phyloP scores from a whole-genome alignment of 1,139 yeast species.

The Zygotorulaspora mrakii region DNA sequence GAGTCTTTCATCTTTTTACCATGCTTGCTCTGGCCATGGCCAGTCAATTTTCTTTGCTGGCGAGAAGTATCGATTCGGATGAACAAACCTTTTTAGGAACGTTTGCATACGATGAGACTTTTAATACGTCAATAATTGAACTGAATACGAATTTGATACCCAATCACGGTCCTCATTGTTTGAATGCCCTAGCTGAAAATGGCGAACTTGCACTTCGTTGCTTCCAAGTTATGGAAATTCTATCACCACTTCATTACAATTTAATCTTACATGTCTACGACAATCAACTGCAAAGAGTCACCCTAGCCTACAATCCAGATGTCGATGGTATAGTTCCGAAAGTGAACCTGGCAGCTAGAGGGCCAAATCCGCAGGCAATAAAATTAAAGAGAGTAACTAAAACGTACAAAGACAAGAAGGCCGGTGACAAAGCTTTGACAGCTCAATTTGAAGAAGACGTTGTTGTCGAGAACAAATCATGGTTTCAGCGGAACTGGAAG shows the following conservation, averaged over 20 bases:
- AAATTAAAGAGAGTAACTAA: slow-evolving; percentile 31
- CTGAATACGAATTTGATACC: background rate
- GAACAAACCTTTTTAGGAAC: slow-evolving; percentile 10
- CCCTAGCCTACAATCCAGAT: slow-evolving; percentile 20
- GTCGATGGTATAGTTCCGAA: slow-evolving; percentile 18
- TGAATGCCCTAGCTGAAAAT: slow-evolving; percentile 18
- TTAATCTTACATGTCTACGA: slow-evolving; percentile 19
- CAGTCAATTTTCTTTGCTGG: slow-evolving; percentile 12
- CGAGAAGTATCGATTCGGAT: slow-evolving; percentile 9
- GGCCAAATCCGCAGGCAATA: slow-evolving; percentile 25
- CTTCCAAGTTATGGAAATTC: slow-evolving; percentile 24
- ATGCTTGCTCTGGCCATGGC: slow-evolving; percentile 8
- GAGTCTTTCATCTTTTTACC: background rate
- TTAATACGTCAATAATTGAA: slow-evolving; percentile 3
- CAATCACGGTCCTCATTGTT: slow-evolving; percentile 14
- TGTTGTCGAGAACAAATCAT: slow-evolving; percentile 24
- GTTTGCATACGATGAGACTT: slow-evolving; percentile 11
- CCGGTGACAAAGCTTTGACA: slow-evolving; percentile 19
- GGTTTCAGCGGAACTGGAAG: slow-evolving; percentile 35
- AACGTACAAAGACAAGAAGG: slow-evolving; percentile 34
- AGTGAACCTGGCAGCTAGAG: slow-evolving; percentile 19
- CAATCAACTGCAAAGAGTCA: slow-evolving; percentile 19
- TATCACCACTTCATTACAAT: slow-evolving; percentile 25
- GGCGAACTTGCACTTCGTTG: slow-evolving; percentile 17
- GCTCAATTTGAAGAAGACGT: slow-evolving; percentile 24